Evolutionary conservation across 2,329 filamentous ascomycete genomes (phyloP).

Genomic region (Talaromyces funiculosus): DNA sequence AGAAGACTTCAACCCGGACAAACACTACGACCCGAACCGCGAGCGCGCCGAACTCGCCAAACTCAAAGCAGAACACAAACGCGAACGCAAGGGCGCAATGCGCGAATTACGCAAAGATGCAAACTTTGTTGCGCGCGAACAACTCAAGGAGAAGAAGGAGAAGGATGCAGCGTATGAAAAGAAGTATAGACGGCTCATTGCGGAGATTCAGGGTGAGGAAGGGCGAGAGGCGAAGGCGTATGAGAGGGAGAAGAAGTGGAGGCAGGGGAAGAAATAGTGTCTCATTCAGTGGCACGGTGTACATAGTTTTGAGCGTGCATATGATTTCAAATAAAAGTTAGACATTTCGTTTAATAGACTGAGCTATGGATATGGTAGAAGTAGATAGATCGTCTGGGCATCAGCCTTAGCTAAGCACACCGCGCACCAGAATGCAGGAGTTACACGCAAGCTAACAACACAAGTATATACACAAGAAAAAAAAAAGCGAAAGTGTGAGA

Average conservation of each 20-base stretch:
- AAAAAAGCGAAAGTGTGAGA: not conserved
- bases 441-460: too few relatives aligned
- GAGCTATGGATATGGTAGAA: not conserved
- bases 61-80: slow-evolving; percentile 85
- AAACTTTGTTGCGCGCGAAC: slow-evolving; percentile 86
- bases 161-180: slow-evolving; percentile 90
- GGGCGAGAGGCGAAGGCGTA: slow-evolving; percentile 81
- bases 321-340: not conserved
- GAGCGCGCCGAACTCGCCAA: slow-evolving; percentile 81
- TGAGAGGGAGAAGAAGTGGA: slow-evolving; percentile 73
- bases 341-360: not conserved
- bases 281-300: not conserved
- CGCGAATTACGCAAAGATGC: slow-evolving; percentile 92
- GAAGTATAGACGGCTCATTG: slow-evolving; percentile 87
- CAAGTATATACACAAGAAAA: not conserved
- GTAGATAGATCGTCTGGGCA: not conserved
- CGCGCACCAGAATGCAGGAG: not conserved
- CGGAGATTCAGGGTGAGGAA: slow-evolving; percentile 94
- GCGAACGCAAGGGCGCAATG: slow-evolving; percentile 90
- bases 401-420: not conserved
- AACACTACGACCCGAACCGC: slow-evolving; percentile 93
- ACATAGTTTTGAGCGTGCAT: not conserved
- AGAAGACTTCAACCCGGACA: slow-evolving; percentile 86
- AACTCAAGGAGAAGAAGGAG: slow-evolving; percentile 85
- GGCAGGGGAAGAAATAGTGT: slow-evolving; percentile 58